phyloP scores from a whole-genome alignment of 495 filamentous ascomycete genomes.

The Hypoxylon subgilvum region DNA sequence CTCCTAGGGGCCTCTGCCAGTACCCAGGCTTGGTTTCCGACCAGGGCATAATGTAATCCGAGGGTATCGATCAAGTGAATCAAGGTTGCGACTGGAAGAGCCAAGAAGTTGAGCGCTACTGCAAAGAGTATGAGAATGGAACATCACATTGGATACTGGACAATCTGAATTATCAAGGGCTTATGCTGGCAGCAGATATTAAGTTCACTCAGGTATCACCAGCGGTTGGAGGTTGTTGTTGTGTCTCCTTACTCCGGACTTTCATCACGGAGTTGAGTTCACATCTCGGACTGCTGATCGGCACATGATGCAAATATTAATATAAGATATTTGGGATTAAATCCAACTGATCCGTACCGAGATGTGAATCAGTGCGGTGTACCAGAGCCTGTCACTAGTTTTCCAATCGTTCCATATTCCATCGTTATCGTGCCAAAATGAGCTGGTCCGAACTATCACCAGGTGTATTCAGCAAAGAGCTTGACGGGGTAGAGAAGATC shows the following conservation, averaged over 20 bases:
- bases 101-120: not conserved
- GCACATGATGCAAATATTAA: not conserved
- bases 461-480: conserved; percentile 7
- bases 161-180: too few relatives aligned
- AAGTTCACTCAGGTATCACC: too few relatives aligned
- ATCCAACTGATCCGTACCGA: not conserved
- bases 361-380: too few relatives aligned
- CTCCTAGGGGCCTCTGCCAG: conserved; percentile 33
- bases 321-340: not conserved
- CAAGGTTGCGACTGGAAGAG: not conserved
- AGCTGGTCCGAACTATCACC: conserved; percentile 11
- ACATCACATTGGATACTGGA: too few relatives aligned
- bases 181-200: too few relatives aligned
- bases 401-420: too few relatives aligned
- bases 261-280: conserved; percentile 13
- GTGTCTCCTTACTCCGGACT: not conserved
- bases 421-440: not conserved
- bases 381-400: too few relatives aligned
- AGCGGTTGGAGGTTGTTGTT: not conserved
- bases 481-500: conserved; percentile 11
- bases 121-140: too few relatives aligned
- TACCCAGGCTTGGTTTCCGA: conserved; percentile 9
- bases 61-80: not conserved
- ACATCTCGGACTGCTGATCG: not conserved
- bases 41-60: conserved; percentile 27